Base-by-base conservation (phyloP, 768 basidiomycete species). In the Amanita thiersii region DNA sequence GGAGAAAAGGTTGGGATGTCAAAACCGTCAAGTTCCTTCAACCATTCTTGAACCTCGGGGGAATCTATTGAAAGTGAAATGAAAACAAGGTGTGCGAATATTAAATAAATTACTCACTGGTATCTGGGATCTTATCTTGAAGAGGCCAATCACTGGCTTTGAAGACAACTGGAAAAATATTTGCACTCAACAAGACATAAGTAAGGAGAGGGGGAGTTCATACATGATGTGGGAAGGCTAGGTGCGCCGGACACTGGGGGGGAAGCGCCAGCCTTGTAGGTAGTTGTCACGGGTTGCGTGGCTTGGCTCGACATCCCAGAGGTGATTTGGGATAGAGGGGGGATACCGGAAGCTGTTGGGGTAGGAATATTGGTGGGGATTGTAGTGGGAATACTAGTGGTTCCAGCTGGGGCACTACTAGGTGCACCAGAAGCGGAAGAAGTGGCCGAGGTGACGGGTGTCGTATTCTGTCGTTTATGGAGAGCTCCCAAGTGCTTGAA, bases 11-110 rank as follows among this genome's bases (percentile, higher is more conserved):
- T 51, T 1, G 90, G 90, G 45, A 91, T 84, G 46, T 78, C 39
- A 44, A 67, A 68, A 1, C 84, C 81, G 18, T 86, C 67, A 18
- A 92, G 68, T 53, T 89, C 84, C 51, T 74, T 67, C 75, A 89
- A 62, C 88, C 88, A 91, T 46, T 66, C 52, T 25, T 69, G 47
- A n/a, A 91, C 85, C 45, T 87, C 72, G 1, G 64, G 51, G 5
- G 78, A 75, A 56, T 71, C 78, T 73, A 40, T 40, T 3, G 12
- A 29, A 34, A 36, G 14, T 10, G 36, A 23, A 21, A 19, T 37
- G 1, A 40, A 40, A 19, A 44, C 34, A 33, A 36, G 38, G 21
- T 18, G 20, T 18, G n/a, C 8, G 5, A 28, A 18, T 37, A 20
- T 21, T 35, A 15, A 45, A 39, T 20, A 1, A 8, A 45, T 3